Evolutionary conservation across 441 rosid species (phyloP), one percentile per base, ranked within the genome.

Genomic region (Corymbia citriodora): DNA sequence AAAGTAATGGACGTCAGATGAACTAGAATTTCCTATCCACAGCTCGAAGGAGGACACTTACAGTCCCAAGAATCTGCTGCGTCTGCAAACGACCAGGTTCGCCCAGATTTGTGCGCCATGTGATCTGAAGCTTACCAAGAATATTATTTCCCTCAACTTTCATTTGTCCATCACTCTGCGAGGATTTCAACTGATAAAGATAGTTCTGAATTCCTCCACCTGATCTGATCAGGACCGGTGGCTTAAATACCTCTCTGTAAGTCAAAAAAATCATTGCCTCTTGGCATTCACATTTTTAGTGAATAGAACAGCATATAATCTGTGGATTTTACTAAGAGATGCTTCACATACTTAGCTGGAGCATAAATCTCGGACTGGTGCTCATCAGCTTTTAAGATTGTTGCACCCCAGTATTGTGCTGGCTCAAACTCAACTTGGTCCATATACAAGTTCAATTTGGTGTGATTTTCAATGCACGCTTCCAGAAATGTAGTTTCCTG

Each of bases 351-450:
- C 99, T 97, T 94, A 88, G 93, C 91, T 54, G 88, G 89, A 87
- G 95, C 89, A 92, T 88, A 89, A 86, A 90, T 92, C 36, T 93
- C 92, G 55, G 94, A 92, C 72, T 90, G 92, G 88, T 89, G 91
- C 87, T 93, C 97, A 90, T 96, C 96, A 90, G 93, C 94, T 88
- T 94, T 95, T 89, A 96, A 89, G 83, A 95, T 90, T 89, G 93
- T 93, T 50, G 98, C 99, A 93, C 88, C 95, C 99, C 99, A 97
- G 92, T 94, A 91, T 91, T 94, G 96, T 88, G 99, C 94, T 83
- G 99, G 99, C 94, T 98, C 99, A 93, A 98, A 98, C 93, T 98
- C 99, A 92, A 97, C 99, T 97, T 96, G 99, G 92, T 97, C 99
- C 99, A 98, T 96, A 87, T 96, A 97, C 92, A 97, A 98, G 94